Evolutionary conservation across 306 rosid species (phyloP).

Genomic region (Alnus rubra): DNA sequence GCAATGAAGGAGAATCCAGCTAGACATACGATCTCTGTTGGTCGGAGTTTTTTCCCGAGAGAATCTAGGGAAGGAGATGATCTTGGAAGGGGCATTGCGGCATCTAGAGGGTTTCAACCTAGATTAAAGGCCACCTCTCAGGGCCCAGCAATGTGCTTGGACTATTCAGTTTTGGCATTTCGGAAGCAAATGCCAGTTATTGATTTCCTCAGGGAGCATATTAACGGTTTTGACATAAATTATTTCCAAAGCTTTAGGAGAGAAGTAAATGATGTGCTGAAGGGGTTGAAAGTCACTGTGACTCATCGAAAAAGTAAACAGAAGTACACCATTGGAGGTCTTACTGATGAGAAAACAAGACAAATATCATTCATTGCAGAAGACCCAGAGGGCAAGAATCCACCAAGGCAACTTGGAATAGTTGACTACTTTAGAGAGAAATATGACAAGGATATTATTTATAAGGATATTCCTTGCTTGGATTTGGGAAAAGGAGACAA

Average conservation of each 20-base stretch:
- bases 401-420: conserved; percentile 36
- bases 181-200: conserved; percentile 51
- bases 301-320: conserved; percentile 64
- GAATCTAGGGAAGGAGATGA: conserved; percentile 39
- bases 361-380: conserved; percentile 44
- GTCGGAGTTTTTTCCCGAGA: conserved; percentile 54
- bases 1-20: conserved; percentile 73
- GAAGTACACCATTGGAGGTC: conserved; percentile 44
- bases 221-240: conserved; percentile 32
- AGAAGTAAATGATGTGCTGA: conserved; percentile 36
- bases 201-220: conserved; percentile 49
- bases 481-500: conserved; percentile 50
- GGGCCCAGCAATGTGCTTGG: conserved; percentile 63
- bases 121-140: conserved; percentile 61
- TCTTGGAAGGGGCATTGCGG: conserved; percentile 51
- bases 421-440: conserved; percentile 57
- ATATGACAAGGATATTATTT: conserved; percentile 45
- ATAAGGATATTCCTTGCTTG: conserved; percentile 67
- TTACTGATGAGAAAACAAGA: conserved; percentile 41
- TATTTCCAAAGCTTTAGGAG: conserved; percentile 40
- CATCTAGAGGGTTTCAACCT: conserved; percentile 58
- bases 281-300: conserved; percentile 59
- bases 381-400: conserved; percentile 39
- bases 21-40: conserved; percentile 49
- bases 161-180: conserved; percentile 73